Base-by-base conservation (phyloP, 805 yeast species). In the Suhomyces prunicola region DNA sequence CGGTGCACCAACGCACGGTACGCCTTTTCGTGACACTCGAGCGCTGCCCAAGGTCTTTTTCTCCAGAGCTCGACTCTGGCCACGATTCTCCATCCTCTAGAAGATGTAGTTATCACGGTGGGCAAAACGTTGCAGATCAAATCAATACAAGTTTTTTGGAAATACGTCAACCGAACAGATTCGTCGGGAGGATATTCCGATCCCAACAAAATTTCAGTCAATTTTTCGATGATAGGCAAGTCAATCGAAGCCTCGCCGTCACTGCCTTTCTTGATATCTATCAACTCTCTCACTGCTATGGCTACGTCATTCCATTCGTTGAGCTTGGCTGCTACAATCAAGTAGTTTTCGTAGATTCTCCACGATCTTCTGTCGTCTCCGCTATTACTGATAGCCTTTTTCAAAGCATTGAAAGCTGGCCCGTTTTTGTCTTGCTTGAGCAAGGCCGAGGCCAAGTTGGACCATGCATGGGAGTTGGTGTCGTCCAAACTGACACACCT, bases 231-330 rank as follows among this genome's bases (percentile, higher is more conserved):
- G 4, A 91, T 80, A 5, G 91, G 87, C 19, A 88, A 68, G 63
- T 92, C 97, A 50, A 91, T 75, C 2, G 88, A 79, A 2, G 74
- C 78, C 58, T 87, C 93, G 12, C 88, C 72, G n/a, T 71, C 70
- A 24, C 77, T 68, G n/a, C 78, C 82, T 49, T 79, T 79, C 55
- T 82, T 83, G 35, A 86, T 69, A 29, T 77, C 79, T 13, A 88
- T 74, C 42, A 91, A 69, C 57, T 83, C 82, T 55, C 77, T 79
- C n/a, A 87, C 79, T 0, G 97, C 97, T 35, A 81, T 70, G 17
- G 92, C 74, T 3, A 88, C 97, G 53, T 90, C 96, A 56, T 81
- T 85, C 97, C 98, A 94, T 62, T 89, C 88, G n/a, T 81, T 77
- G 44, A 92, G 72, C 64, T 85, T 88, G 26, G 86, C 85, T 0